Conservation (phyloP, 2,329 filamentous ascomycete species). For the Chlorencoelia australis region DNA sequence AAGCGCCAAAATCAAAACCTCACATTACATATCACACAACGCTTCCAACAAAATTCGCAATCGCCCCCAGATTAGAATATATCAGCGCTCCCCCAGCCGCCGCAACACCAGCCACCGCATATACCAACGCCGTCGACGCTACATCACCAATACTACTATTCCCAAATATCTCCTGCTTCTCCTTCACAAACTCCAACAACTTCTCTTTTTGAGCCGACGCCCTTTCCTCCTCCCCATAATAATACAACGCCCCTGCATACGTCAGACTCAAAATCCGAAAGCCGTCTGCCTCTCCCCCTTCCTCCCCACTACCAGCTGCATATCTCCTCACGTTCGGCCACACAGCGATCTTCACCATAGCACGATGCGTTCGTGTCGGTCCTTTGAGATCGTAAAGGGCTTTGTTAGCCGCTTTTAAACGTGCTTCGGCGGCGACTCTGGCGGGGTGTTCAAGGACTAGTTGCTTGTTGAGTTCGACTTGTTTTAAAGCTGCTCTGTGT, state of each 20-base stretch:
- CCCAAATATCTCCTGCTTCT: conserved; percentile 5
- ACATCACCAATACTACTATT: no score
- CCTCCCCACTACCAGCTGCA: conserved; percentile 11
- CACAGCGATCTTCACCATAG: conserved; percentile 13
- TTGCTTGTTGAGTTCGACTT: no score
- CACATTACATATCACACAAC: no score
- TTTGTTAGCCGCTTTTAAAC: not conserved
- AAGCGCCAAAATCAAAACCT: no score
- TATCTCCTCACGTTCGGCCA: conserved; percentile 17
- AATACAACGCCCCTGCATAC: conserved; percentile 12
- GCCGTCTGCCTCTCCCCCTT: conserved; percentile 8
- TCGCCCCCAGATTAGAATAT: no score
- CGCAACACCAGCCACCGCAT: no score
- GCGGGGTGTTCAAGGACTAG: not conserved
- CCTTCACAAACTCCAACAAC: conserved; percentile 5
- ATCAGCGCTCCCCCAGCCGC: no score
- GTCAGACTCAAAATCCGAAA: conserved; percentile 11
- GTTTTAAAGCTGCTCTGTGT: not conserved
- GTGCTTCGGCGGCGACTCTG: not conserved
- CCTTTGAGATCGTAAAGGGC: not conserved
- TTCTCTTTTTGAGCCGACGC: not conserved
- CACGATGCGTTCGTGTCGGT: conserved; percentile 5
- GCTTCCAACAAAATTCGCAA: no score
- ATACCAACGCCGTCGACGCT: no score
- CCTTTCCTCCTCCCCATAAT: conserved; percentile 10